Percentiles rank a stretch among this genome's conserved stretches.
phyloP scores from a whole-genome alignment of 805 yeast species.

The Candida taoyuanica region DNA sequence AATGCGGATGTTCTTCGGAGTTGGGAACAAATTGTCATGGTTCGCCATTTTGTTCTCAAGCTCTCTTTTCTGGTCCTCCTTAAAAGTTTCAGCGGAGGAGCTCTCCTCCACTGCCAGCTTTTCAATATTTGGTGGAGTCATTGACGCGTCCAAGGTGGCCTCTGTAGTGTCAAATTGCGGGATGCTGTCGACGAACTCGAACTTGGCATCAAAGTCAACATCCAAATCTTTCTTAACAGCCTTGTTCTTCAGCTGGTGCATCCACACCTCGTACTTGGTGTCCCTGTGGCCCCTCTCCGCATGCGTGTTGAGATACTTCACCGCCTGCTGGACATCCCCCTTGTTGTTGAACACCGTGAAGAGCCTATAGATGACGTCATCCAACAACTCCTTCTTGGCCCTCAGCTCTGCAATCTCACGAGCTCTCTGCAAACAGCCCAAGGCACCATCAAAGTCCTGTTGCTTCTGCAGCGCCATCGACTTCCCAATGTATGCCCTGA shows the following conservation, averaged over 20 bases:
- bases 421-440: constrained; percentile 39
- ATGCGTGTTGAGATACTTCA: constrained; percentile 38
- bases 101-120: constrained; percentile 8
- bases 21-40: constrained; percentile 22
- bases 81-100: no score
- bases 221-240: constrained; percentile 12
- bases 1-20: constrained; percentile 35
- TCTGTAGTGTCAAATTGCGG: constrained; percentile 6
- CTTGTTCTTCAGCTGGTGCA: constrained; percentile 18
- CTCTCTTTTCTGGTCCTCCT: constrained; percentile 21
- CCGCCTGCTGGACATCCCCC: constrained; percentile 37
- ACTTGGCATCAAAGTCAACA: constrained; percentile 9
- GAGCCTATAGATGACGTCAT: constrained; percentile 40
- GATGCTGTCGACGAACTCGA: constrained; percentile 9
- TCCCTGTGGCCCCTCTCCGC: constrained; percentile 32
- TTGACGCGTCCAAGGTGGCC: neutral
- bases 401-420: constrained; percentile 37
- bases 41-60: constrained; percentile 22
- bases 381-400: constrained; percentile 40
- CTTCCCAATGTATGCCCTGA: constrained; percentile 40
- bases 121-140: constrained; percentile 2
- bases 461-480: constrained; percentile 41
- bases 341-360: constrained; percentile 37
- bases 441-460: constrained; percentile 39
- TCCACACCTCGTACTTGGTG: constrained; percentile 18